Percentiles rank a stretch among this genome's conserved stretches.
Evolutionary conservation across 1,284 basidiomycete species (phyloP).

Genomic region (Erythrobasidium hasegawianum): DNA sequence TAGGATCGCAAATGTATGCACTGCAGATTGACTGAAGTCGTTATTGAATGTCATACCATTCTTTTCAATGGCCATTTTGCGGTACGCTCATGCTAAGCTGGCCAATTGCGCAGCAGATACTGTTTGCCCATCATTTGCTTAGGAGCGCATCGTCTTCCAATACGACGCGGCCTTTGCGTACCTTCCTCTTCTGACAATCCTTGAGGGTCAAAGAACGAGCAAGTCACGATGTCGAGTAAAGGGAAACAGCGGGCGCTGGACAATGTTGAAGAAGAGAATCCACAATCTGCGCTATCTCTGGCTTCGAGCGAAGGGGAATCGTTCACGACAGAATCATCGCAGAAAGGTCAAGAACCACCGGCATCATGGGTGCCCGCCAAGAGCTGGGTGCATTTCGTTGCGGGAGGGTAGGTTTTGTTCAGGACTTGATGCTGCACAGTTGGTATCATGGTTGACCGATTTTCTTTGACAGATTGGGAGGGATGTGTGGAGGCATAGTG

Average conservation of each 20-base stretch:
- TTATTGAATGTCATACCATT: too few species aligned
- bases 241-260: constrained; percentile 1
- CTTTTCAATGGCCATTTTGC: too few species aligned
- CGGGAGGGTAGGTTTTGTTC: constrained; percentile 52
- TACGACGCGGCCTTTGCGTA: too few species aligned
- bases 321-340: constrained; percentile 9
- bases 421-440: background rate
- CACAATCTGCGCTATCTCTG: constrained; percentile 12
- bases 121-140: too few species aligned
- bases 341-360: background rate
- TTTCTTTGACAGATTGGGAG: constrained; percentile 66
- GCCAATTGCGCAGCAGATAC: too few species aligned
- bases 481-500: constrained; percentile 95
- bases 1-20: too few species aligned
- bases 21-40: too few species aligned
- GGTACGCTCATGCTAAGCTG: too few species aligned
- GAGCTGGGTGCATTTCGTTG: constrained; percentile 52
- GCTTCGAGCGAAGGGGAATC: constrained; percentile 27
- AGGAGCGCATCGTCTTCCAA: too few species aligned
- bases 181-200: too few species aligned
- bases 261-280: background rate
- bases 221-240: background rate
- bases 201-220: too few species aligned
- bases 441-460: background rate
- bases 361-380: constrained; percentile 43